Evolutionary conservation across 108 stramenopile genomes (phyloP).

Genomic region (Ochromonas danica): DNA sequence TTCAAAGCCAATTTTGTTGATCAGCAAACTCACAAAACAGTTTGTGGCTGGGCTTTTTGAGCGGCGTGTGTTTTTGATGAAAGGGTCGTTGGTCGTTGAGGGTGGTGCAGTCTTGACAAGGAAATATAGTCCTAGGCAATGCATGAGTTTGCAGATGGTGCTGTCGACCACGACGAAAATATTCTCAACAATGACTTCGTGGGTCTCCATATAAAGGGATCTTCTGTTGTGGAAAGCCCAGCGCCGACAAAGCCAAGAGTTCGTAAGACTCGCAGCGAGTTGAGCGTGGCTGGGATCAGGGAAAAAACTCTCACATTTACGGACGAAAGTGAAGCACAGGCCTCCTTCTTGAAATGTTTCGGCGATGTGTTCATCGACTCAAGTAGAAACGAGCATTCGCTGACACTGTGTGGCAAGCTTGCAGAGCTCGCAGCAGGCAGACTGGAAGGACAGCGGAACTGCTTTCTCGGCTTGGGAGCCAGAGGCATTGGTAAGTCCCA

Average conservation of each 20-base stretch:
- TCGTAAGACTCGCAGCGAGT: background rate
- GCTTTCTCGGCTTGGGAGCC: background rate
- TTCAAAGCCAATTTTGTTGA: no score
- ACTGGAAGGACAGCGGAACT: conserved; percentile 20
- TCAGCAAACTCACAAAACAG: no score
- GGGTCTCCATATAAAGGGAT: no score
- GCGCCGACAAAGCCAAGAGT: background rate
- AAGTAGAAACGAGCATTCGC: background rate
- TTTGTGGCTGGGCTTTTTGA: no score
- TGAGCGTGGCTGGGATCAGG: background rate
- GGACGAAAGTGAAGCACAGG: background rate
- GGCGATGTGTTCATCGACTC: background rate
- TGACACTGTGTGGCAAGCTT: background rate
- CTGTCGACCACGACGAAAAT: background rate
- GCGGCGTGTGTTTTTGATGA: no score
- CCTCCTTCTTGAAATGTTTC: background rate
- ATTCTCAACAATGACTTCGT: background rate
- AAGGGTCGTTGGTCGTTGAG: no score
- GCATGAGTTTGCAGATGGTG: background rate
- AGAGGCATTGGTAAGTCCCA: conserved; percentile 27
- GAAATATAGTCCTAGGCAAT: no score
- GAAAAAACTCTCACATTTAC: background rate
- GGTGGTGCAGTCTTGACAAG: no score
- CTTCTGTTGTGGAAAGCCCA: background rate
- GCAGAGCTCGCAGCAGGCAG: background rate